phyloP scores from a whole-genome alignment of 2,329 filamentous ascomycete species.

The Fusarium vanettenii region DNA sequence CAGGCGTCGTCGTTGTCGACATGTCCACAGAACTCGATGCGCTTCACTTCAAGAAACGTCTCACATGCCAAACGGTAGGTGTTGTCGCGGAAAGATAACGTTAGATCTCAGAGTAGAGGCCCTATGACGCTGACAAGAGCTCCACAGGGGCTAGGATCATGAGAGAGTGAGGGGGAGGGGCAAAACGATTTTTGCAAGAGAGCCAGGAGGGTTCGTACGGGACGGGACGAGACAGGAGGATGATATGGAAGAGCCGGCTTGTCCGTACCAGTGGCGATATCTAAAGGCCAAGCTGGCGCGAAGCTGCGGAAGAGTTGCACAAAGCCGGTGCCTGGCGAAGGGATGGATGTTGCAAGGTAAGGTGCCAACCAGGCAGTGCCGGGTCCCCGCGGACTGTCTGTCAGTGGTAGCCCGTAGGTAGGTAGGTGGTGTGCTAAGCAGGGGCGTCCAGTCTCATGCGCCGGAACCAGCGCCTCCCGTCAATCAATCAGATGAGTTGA shows the following conservation, averaged over 20 bases:
- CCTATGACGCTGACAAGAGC: slow-evolving; percentile 31
- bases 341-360: slow-evolving; percentile 7
- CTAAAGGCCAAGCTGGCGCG: slow-evolving; percentile 6
- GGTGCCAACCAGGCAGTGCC: slow-evolving; percentile 1
- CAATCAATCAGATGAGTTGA: slow-evolving; percentile 5
- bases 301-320: slow-evolving; percentile 3
- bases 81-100: slow-evolving; percentile 1
- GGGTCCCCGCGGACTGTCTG: neutral
- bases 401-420: neutral
- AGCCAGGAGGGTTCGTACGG: neutral
- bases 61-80: slow-evolving; percentile 46
- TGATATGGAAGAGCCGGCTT: neutral
- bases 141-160: slow-evolving; percentile 29
- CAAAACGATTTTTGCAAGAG: slow-evolving; percentile 1
- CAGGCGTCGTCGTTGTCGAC: slow-evolving; percentile 46
- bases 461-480: slow-evolving; percentile 5
- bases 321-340: slow-evolving; percentile 1
- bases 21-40: slow-evolving; percentile 42
- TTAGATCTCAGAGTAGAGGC: slow-evolving; percentile 14
- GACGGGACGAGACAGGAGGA: neutral
- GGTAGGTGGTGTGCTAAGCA: slow-evolving; percentile 5
- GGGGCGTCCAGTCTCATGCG: slow-evolving; percentile 4
- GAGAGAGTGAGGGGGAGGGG: slow-evolving; percentile 34
- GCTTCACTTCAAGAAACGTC: slow-evolving; percentile 7
- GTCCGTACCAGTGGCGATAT: slow-evolving; percentile 9